phyloP scores from a whole-genome alignment of 306 rosid species.

The Abrus pulchellus region DNA sequence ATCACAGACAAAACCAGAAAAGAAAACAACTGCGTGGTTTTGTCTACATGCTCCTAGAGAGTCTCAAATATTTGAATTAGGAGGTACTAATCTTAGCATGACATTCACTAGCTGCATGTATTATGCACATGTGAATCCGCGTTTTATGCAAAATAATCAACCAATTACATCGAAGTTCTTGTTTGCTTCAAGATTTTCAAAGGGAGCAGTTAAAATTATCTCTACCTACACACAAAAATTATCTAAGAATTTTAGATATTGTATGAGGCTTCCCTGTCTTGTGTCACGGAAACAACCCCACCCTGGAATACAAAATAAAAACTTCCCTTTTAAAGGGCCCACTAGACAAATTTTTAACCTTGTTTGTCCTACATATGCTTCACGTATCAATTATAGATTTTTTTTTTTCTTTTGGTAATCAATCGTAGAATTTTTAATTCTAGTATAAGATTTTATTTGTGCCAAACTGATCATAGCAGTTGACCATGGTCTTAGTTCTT shows the following conservation, averaged over 20 bases:
- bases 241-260: constrained; percentile 48
- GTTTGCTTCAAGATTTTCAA: constrained; percentile 90
- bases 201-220: constrained; percentile 89
- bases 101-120: constrained; percentile 48
- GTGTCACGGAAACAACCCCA: constrained; percentile 84
- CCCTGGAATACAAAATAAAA: constrained; percentile 48
- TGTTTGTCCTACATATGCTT: constrained; percentile 47
- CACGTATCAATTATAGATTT: constrained; percentile 37
- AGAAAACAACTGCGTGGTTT: constrained; percentile 66
- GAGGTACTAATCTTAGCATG: constrained; percentile 52
- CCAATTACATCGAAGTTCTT: constrained; percentile 61
- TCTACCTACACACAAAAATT: constrained; percentile 58
- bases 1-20: constrained; percentile 56
- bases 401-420: constrained; percentile 12
- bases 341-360: constrained; percentile 45
- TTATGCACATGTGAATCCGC: constrained; percentile 84
- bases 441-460: constrained; percentile 33
- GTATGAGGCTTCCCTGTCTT: constrained; percentile 53
- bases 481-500: constrained; percentile 52
- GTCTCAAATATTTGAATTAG: constrained; percentile 69
- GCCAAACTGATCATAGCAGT: constrained; percentile 47
- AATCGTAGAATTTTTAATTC: constrained; percentile 34
- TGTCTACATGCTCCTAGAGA: constrained; percentile 61
- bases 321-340: constrained; percentile 50
- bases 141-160: constrained; percentile 75